Base-by-base conservation (phyloP, 148 eudicot genomes). In the Heliosperma pusillum region DNA sequence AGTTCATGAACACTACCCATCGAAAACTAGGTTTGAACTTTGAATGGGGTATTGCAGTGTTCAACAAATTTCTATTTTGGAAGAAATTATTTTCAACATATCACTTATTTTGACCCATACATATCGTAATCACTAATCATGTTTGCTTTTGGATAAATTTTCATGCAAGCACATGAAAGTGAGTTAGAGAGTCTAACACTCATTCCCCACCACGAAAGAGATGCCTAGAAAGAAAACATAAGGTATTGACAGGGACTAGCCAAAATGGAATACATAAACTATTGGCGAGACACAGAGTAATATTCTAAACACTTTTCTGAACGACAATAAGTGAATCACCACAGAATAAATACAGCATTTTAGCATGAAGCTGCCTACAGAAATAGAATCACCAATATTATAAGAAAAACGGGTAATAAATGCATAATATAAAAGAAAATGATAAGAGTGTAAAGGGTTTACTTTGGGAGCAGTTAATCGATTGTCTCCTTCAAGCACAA, bases 401-500 rank as follows among this genome's bases (percentile, higher is more conserved):
- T 16, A 13, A 13, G 6, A 66, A 29, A 55, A 66, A 45, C 50
- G n/a, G 40, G 36, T 16, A 52, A 30, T 10, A 66, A 56, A 70
- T 45, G 59, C 50, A 79, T 58, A 25, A 69, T 25, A 3, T 25
- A n/a, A 70, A 16, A 53, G 24, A n/a, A 60, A 36, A 27, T 27
- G 29, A 66, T 16, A n/a, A 57, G 36, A 62, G 25, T 27, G 29
- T 74, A 62, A 36, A 56, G 66, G 66, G 60, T 76, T 72, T 89
- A 95, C 98, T 76, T 78, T 82, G 64, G 98, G 98, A 68, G 98
- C 92, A 15, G 79, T 89, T 40, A 89, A 72, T 69, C 89, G 89
- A 74, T 95, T 95, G 82, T 95, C 98, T 76, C 98, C 98, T 92
- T 95, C 93, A 45, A 95, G 90, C 74, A 95, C 76, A 73, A 88